A percentile compares a stretch with the other conserved stretches of the same genome.
Conservation (phyloP, 2,329 filamentous ascomycete species). For the Fusarium graminum region DNA sequence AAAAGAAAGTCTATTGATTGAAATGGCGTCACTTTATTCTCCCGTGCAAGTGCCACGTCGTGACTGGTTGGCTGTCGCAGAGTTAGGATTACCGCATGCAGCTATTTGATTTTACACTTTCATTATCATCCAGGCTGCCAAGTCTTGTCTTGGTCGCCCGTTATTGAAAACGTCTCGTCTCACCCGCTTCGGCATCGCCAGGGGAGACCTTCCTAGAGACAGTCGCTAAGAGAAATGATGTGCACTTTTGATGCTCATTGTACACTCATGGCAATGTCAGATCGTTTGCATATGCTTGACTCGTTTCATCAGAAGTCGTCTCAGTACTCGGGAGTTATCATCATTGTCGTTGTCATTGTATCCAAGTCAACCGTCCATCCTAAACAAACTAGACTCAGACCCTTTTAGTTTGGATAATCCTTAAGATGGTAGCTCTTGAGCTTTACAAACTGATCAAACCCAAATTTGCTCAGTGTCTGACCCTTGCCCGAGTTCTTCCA, state of each 20-base stretch:
- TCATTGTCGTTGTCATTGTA: conserved; percentile 21
- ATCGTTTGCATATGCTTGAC: conserved; percentile 28
- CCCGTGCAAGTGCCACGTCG: conserved; percentile 18
- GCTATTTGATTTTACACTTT: conserved; percentile 1
- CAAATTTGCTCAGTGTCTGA: conserved; percentile 87
- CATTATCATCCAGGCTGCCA: not conserved
- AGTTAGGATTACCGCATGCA: conserved; percentile 37
- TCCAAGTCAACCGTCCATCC: conserved; percentile 15
- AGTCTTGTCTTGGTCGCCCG: conserved; percentile 20
- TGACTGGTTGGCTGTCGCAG: conserved; percentile 31
- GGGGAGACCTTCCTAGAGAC: conserved; percentile 26
- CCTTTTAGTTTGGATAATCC: conserved; percentile 73
- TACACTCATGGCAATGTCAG: not conserved
- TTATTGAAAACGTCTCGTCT: conserved; percentile 40
- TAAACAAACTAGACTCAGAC: conserved; percentile 6
- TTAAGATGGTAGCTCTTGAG: conserved; percentile 97
- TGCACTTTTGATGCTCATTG: conserved; percentile 4
- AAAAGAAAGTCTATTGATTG: not conserved
- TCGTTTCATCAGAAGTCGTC: conserved; percentile 24
- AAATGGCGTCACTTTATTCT: conserved; percentile 6
- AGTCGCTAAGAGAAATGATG: conserved; percentile 39
- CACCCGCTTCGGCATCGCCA: conserved; percentile 22
- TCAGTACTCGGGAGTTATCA: conserved; percentile 20
- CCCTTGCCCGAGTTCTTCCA: conserved; percentile 98
- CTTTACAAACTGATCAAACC: conserved; percentile 96